Conservation (phyloP, 495 filamentous ascomycete genomes). For the Talaromyces liani region DNA sequence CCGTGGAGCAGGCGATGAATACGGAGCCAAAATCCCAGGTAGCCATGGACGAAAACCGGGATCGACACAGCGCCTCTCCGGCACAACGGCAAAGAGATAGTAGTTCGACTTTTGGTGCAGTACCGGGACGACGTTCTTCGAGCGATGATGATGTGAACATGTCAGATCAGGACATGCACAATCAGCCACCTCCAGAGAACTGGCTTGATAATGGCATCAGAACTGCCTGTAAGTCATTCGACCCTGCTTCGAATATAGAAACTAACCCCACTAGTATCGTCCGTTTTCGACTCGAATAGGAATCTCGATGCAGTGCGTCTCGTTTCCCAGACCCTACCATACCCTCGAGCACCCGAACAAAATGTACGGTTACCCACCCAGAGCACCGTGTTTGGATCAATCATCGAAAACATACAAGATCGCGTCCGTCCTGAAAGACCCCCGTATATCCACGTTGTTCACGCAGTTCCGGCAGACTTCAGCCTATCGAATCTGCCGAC, state of each 20-base stretch:
- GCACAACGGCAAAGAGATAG: constrained; percentile 28
- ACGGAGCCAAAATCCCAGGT: constrained; percentile 20
- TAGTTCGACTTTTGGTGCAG: constrained; percentile 22
- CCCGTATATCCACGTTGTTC: constrained; percentile 55
- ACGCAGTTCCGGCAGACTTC: constrained; percentile 56
- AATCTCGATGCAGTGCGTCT: constrained; percentile 43
- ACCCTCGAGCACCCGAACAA: constrained; percentile 45
- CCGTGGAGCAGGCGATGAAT: constrained; percentile 26
- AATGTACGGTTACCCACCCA: constrained; percentile 22
- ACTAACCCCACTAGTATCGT: constrained; percentile 23
- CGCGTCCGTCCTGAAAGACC: constrained; percentile 36
- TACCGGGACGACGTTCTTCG: constrained; percentile 28
- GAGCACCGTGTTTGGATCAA: constrained; percentile 35
- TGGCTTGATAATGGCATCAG: constrained; percentile 41
- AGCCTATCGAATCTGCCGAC: constrained; percentile 53
- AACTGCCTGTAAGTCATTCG: constrained; percentile 28
- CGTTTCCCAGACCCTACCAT: constrained; percentile 57
- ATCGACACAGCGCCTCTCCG: constrained; percentile 27
- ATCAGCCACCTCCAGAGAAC: constrained; percentile 17
- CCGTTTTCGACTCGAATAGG: constrained; percentile 25
- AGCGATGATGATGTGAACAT: constrained; percentile 18
- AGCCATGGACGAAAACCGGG: constrained; percentile 31
- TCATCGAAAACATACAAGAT: constrained; percentile 49
- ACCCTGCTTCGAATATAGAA: constrained; percentile 4
- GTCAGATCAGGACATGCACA: constrained; percentile 27